Base-by-base conservation (phyloP, 805 yeast genomes). In the Cyberlindnera bimundalis region DNA sequence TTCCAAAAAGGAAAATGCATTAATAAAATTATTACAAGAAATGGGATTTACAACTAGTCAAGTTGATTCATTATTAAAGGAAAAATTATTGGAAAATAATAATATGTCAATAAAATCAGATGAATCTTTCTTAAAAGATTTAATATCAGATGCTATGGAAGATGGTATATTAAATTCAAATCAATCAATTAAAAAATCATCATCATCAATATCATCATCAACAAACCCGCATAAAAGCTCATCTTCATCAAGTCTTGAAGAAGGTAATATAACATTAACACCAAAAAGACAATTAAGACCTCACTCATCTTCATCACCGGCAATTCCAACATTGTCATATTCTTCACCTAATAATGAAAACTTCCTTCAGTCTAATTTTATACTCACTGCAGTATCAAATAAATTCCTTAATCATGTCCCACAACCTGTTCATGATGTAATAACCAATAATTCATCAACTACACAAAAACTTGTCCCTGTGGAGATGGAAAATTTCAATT, bases 401-500 rank as follows among this genome's bases (percentile, higher is more conserved):
- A 50, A 25, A 24, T 40, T 53, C 29, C 40, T 50, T 21, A 48
- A 44, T 16, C 51, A 45, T 18, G 49, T 53, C 21, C 55, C 54
- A 16, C 56, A 53, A 16, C 47, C 51, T 1, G 50, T 51, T 12
- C 54, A 51, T 15, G 55, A 51, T 39, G 55, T 38, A 5, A 45
- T 51, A 16, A 35, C 41, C 8, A 44, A 29, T 27, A 38, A 37
- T 2, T 37, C 27, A 2, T 24, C 25, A 12, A 13, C 33, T 17
- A 29, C 19, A 4, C 40, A 40, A 2, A 33, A 32, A 6, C 34
- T 42, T 3, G 53, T 48, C 1, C 76, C 77, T 1, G 66, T 74
- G 26, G 79, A 74, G 47, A 59, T 74, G 53, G 72, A 69, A 18
- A 52, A 46, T 28, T 57, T 57, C 33, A 60, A 52, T 19, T 60